A percentile compares a stretch with the other conserved stretches of the same genome.
Evolutionary conservation across 2,329 filamentous ascomycete genomes (phyloP).

Genomic region (Pyrenochaeta sp.): DNA sequence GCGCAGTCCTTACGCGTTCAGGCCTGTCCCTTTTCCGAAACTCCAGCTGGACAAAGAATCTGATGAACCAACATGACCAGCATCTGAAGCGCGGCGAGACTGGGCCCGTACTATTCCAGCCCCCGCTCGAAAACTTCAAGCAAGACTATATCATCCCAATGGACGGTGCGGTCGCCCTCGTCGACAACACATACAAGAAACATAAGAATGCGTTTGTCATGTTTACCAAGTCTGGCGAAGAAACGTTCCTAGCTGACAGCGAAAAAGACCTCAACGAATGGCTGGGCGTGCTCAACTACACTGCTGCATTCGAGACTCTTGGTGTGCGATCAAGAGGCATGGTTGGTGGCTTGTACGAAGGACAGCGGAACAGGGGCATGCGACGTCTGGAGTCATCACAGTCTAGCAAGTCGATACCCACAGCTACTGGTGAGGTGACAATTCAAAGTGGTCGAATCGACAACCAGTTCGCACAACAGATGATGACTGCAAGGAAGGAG

Average conservation of each 20-base stretch:
- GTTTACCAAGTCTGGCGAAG: slow-evolving; percentile 82
- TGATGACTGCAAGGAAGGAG: slow-evolving; percentile 80
- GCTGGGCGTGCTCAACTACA: slow-evolving; percentile 95
- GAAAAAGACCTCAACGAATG: slow-evolving; percentile 96
- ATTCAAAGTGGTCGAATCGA: slow-evolving; percentile 79
- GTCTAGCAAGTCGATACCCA: slow-evolving; percentile 69
- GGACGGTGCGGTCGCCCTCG: slow-evolving; percentile 86
- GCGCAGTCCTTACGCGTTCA: slow-evolving; percentile 93
- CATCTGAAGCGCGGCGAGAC: slow-evolving; percentile 81
- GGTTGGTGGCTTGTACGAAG: slow-evolving; percentile 84
- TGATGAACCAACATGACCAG: slow-evolving; percentile 87
- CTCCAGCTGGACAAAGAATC: slow-evolving; percentile 86
- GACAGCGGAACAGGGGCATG: slow-evolving; percentile 76
- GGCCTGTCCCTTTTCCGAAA: slow-evolving; percentile 98
- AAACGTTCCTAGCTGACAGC: slow-evolving; percentile 88
- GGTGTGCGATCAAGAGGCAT: slow-evolving; percentile 91
- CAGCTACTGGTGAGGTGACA: slow-evolving; percentile 75
- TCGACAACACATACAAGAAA: slow-evolving; percentile 87
- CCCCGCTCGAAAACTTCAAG: slow-evolving; percentile 90
- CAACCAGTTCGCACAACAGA: slow-evolving; percentile 84
- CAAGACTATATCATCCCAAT: slow-evolving; percentile 94
- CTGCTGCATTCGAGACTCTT: slow-evolving; percentile 89
- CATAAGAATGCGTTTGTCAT: slow-evolving; percentile 97
- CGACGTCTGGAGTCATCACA: slow-evolving; percentile 70
- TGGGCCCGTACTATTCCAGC: slow-evolving; percentile 86